phyloP scores from a whole-genome alignment of 2,329 filamentous ascomycete species.

The Cordyceps tenuipes region DNA sequence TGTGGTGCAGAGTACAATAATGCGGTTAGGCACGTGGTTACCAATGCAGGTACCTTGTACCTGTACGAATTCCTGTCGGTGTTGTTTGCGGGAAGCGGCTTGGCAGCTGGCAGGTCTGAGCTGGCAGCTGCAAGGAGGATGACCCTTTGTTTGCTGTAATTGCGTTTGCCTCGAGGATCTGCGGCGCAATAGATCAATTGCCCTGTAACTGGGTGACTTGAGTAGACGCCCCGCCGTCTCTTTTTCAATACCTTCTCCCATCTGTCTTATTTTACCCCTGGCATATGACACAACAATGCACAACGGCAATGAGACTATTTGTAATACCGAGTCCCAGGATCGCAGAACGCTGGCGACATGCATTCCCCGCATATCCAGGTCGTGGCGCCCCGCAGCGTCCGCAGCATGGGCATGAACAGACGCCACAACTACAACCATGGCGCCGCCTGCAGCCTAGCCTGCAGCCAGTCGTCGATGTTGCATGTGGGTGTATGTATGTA shows the following conservation, averaged over 20 bases:
- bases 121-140: too few species aligned
- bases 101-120: too few species aligned
- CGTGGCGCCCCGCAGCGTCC: background rate
- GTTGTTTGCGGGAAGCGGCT: too few species aligned
- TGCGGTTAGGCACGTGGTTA: too few species aligned
- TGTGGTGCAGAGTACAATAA: too few species aligned
- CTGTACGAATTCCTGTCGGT: too few species aligned
- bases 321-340: background rate
- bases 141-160: too few species aligned
- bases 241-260: background rate
- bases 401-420: background rate
- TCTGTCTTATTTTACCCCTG: background rate
- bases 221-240: too few species aligned
- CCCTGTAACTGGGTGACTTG: too few species aligned
- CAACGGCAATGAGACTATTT: background rate
- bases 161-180: too few species aligned
- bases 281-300: background rate
- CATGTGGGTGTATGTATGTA: background rate
- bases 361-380: background rate
- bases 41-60: too few species aligned
- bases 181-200: too few species aligned
- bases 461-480: background rate
- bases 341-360: background rate
- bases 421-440: constrained; percentile 5
- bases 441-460: background rate